phyloP scores from a whole-genome alignment of 2,329 filamentous ascomycete species.

The Pseudopithomyces maydicus region DNA sequence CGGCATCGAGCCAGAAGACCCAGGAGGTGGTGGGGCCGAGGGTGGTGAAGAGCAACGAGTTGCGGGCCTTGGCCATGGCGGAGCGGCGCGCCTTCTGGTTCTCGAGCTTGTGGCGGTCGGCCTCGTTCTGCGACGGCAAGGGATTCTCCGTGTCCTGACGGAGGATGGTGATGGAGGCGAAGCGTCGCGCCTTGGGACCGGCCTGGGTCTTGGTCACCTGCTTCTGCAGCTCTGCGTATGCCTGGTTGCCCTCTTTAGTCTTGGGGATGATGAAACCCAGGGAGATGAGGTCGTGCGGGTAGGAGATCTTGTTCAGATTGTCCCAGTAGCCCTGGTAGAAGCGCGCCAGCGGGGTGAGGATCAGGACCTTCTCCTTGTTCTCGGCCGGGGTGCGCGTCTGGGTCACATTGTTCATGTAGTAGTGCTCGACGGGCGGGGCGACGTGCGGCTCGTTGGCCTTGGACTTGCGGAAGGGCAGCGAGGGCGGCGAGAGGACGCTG shows the following conservation, averaged over 20 bases:
- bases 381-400: slow-evolving; percentile 75
- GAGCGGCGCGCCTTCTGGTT: slow-evolving; percentile 87
- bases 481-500: slow-evolving; percentile 74
- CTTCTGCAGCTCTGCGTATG: slow-evolving; percentile 80
- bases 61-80: slow-evolving; percentile 91
- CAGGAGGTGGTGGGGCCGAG: slow-evolving; percentile 88
- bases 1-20: slow-evolving; percentile 95
- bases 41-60: slow-evolving; percentile 93
- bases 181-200: slow-evolving; percentile 78
- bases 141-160: slow-evolving; percentile 93
- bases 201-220: slow-evolving; percentile 86
- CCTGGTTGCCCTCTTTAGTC: slow-evolving; percentile 87
- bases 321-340: slow-evolving; percentile 98
- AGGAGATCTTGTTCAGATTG: slow-evolving; percentile 80
- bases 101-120: slow-evolving; percentile 86
- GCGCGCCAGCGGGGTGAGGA: slow-evolving; percentile 88
- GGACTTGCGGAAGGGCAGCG: slow-evolving; percentile 73
- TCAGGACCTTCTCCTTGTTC: slow-evolving; percentile 84
- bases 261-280: slow-evolving; percentile 96
- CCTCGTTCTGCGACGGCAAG: slow-evolving; percentile 78
- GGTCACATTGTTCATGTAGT: slow-evolving; percentile 94
- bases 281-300: slow-evolving; percentile 93
- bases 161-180: slow-evolving; percentile 91
- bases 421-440: slow-evolving; percentile 87
- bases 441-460: slow-evolving; percentile 58